These are phyloP conservation scores for Fomitopsis palustris DNA, from an alignment of 1,284 basidiomycete genomes.

Conservation along the genomic window DNA sequence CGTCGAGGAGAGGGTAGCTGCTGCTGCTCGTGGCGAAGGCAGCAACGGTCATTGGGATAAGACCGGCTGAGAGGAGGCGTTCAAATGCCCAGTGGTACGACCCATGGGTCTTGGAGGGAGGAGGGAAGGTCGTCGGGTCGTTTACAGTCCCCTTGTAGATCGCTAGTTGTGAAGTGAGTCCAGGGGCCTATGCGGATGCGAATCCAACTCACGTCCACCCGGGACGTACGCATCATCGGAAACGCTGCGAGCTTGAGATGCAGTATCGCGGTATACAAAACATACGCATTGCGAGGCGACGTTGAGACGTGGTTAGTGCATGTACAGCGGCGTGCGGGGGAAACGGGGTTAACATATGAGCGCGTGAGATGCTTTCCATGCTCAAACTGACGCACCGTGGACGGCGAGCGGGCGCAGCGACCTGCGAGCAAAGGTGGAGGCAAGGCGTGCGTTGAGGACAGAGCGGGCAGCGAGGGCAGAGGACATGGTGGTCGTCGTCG, in stretches of 20 bases:
- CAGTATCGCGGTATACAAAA: slow-evolving; percentile 1
- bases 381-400: slow-evolving; percentile 19
- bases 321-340: neutral
- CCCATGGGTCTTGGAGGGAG: slow-evolving; percentile 79
- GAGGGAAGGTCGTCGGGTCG: slow-evolving; percentile 89
- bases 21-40: slow-evolving; percentile 73
- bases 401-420: slow-evolving; percentile 31
- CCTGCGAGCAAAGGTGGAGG: slow-evolving; percentile 36
- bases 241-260: slow-evolving; percentile 19
- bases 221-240: slow-evolving; percentile 49
- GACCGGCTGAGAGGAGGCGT: slow-evolving; percentile 81
- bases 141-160: slow-evolving; percentile 94
- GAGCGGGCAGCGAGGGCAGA: slow-evolving; percentile 47
- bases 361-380: slow-evolving; percentile 26
- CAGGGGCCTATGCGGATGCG: neutral
- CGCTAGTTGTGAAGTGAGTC: slow-evolving; percentile 44
- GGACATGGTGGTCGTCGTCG: slow-evolving; percentile 41
- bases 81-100: slow-evolving; percentile 99
- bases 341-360: neutral
- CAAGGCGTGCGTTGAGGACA: slow-evolving; percentile 41
- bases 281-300: neutral
- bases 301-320: neutral
- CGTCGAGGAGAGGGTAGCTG: slow-evolving; percentile 83
- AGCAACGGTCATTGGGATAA: slow-evolving; percentile 86
- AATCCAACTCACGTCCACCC: slow-evolving; percentile 61